Base-by-base conservation (phyloP, 2,329 filamentous ascomycete genomes). In the Stagonosporopsis cucurbitacearum region DNA sequence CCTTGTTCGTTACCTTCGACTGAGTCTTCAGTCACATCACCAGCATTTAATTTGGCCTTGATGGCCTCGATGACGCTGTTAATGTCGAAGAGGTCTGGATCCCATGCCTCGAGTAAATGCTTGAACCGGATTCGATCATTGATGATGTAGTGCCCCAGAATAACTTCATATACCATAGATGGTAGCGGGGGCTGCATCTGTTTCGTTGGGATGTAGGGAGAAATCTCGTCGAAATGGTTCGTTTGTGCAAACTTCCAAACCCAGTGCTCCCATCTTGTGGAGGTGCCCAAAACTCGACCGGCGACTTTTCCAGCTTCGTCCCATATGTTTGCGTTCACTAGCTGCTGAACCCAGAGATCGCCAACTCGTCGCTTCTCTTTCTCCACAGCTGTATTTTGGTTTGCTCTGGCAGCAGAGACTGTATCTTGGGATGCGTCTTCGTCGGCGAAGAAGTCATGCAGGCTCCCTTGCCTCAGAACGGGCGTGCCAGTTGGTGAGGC, bases 181-280 rank as follows among this genome's bases (percentile, higher is more conserved):
- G 92, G 88, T 12, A 99, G 82, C 0, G 91, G 88, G 7, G 93
- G 93, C 25, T 85, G 85, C 72, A 96, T 82, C n/a, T 87, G 86
- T 49, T 88, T 84, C 1, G 85, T 87, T 0, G 95, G 95, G 26
- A 99, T 90, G 67, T 89, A 88, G 32, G 89, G 84, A 5, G 90
- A 89, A 58, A 99, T 96, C 65, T 96, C 93, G 71, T 97, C 91
- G 66, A 96, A 92, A 69, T 88, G 92, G 61, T 91, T 85, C 2
- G 90, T 89, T 36, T 92, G 89, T 7, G 92, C 91, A 77, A 99
- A 99, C 0, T 86, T 88, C 86, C 90, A 96, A 5, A 96, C 89
- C 92, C 94, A 98, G 67, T 96, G 91, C 77, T 98, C 93, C 95
- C 95, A 99, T 64, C 89, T 82, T 43, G 89, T 82, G 1, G 92